Conservation (phyloP, 2,329 filamentous ascomycete species). For the Blastomyces parvus region DNA sequence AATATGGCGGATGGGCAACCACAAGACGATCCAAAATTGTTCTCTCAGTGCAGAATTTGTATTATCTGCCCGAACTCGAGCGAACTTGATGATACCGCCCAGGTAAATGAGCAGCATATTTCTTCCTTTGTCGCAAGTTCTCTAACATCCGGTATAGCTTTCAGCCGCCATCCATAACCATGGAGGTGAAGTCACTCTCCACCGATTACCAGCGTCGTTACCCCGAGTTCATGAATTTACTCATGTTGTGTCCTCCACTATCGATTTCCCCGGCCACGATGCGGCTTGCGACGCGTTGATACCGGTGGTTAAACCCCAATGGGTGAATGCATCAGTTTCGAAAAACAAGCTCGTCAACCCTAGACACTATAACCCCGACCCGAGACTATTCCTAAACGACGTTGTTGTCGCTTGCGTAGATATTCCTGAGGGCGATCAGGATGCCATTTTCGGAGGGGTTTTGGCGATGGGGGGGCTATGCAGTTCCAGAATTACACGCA, state of each 20-base stretch:
- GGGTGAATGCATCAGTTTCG: slow-evolving; percentile 63
- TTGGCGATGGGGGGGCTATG: slow-evolving; percentile 82
- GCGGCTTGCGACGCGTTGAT: slow-evolving; percentile 66
- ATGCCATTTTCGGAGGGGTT: slow-evolving; percentile 83
- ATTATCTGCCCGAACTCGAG: slow-evolving; percentile 38
- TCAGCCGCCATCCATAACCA: slow-evolving; percentile 38
- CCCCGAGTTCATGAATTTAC: slow-evolving; percentile 42
- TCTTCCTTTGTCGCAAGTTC: background rate
- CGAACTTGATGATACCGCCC: slow-evolving; percentile 29
- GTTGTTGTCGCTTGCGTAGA: slow-evolving; percentile 75
- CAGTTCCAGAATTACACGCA: slow-evolving; percentile 57
- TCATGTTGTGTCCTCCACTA: slow-evolving; percentile 64
- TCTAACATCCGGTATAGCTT: slow-evolving; percentile 10
- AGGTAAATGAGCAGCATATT: slow-evolving; percentile 26
- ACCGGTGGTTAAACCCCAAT: slow-evolving; percentile 71
- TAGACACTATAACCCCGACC: slow-evolving; percentile 81
- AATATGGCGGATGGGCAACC: slow-evolving; percentile 22
- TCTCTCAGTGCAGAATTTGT: slow-evolving; percentile 39
- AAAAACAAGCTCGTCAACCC: slow-evolving; percentile 65
- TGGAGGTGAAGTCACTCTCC: slow-evolving; percentile 41
- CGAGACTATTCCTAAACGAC: slow-evolving; percentile 77
- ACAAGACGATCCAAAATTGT: slow-evolving; percentile 28
- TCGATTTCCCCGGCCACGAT: slow-evolving; percentile 84
- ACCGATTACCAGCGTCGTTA: slow-evolving; percentile 29
- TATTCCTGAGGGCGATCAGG: slow-evolving; percentile 75